Evolutionary conservation across 2,329 filamentous ascomycete species (phyloP).

Genomic region (Xylariaceae sp.): DNA sequence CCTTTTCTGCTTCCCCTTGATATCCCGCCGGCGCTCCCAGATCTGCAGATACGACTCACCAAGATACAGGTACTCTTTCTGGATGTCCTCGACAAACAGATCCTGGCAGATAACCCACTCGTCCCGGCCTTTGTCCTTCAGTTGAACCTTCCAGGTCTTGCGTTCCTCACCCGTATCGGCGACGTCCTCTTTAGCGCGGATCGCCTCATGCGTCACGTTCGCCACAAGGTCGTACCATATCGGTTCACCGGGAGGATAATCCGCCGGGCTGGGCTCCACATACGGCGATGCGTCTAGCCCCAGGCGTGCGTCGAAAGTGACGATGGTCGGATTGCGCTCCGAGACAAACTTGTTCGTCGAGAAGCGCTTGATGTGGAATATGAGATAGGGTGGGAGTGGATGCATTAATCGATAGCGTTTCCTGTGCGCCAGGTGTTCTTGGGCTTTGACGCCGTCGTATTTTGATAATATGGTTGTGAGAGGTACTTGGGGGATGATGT

Average conservation of each 20-base stretch:
- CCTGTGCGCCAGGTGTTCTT: conserved; percentile 84
- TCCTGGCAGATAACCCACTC: conserved; percentile 96
- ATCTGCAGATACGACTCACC: conserved; percentile 95
- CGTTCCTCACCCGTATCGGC: conserved; percentile 82
- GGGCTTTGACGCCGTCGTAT: conserved; percentile 83
- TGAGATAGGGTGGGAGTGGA: conserved; percentile 83
- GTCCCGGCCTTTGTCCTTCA: conserved; percentile 73
- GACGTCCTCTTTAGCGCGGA: conserved; percentile 74
- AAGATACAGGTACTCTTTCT: conserved; percentile 84
- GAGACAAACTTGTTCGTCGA: conserved; percentile 93
- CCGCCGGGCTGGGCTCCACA: conserved; percentile 76
- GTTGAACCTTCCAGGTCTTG: conserved; percentile 92
- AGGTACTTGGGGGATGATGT: conserved; percentile 92
- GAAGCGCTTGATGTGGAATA: conserved; percentile 97
- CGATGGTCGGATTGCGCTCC: conserved; percentile 95
- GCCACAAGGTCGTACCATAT: conserved; percentile 94
- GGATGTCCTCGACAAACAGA: conserved; percentile 83
- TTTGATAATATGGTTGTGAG: conserved; percentile 81
- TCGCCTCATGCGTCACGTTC: conserved; percentile 86
- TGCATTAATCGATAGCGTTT: conserved; percentile 87
- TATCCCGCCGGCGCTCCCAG: conserved; percentile 76
- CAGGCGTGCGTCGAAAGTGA: conserved; percentile 81
- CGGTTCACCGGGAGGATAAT: conserved; percentile 71
- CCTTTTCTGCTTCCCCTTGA: conserved; percentile 39
- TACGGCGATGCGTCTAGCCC: conserved; percentile 85